A percentile compares a stretch with the other conserved stretches of the same genome.
These are phyloP conservation scores for Gregarina niphandrodes DNA, from an alignment of 169 alveolate species.

Conservation along the genomic window DNA sequence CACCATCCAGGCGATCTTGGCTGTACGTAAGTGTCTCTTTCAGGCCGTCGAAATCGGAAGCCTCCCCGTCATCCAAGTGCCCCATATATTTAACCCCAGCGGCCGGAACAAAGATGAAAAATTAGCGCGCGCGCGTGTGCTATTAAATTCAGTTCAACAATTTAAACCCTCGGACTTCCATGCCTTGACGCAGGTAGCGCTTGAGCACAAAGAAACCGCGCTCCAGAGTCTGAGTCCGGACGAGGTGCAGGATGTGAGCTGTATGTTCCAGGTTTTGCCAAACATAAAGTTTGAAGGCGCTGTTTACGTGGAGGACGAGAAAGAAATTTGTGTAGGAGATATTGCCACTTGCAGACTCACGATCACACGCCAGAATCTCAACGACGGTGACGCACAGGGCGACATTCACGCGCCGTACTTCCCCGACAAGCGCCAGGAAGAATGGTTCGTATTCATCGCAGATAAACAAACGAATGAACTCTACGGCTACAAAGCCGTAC, in stretches of 20 bases:
- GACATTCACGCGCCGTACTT: slow-evolving; percentile 52
- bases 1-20: too few species aligned
- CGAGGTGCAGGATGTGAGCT: not conserved
- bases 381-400: slow-evolving; percentile 34
- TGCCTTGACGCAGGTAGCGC: too few species aligned
- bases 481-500: not conserved
- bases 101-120: too few species aligned
- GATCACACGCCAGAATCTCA: slow-evolving; percentile 34
- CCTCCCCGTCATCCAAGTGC: too few species aligned
- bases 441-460: slow-evolving; percentile 39
- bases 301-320: slow-evolving; percentile 16
- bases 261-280: not conserved
- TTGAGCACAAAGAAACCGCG: too few species aligned
- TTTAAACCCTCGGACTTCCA: too few species aligned
- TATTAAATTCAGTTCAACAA: too few species aligned
- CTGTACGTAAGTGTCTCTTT: too few species aligned
- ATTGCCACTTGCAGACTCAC: slow-evolving; percentile 38
- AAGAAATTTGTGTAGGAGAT: slow-evolving; percentile 45
- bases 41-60: too few species aligned
- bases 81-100: too few species aligned
- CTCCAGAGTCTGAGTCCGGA: too few species aligned
- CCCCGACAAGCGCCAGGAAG: slow-evolving; percentile 47
- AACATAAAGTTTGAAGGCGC: not conserved
- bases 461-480: not conserved
- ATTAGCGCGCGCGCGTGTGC: too few species aligned